phyloP scores from a whole-genome alignment of 495 filamentous ascomycete genomes.

The Penicillium fimorum region DNA sequence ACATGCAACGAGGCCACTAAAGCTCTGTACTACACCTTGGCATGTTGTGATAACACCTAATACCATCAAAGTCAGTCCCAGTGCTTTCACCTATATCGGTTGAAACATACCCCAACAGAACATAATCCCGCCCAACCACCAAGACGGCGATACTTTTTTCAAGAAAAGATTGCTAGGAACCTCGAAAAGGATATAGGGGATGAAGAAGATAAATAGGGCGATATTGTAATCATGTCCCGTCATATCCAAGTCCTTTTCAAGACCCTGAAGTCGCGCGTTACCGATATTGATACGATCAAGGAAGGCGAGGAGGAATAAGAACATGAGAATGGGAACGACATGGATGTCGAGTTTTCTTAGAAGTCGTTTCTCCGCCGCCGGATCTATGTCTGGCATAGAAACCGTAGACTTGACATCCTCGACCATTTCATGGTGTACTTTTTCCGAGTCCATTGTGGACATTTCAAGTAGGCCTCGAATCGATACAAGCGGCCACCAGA shows the following conservation, averaged over 20 bases:
- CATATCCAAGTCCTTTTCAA: conserved; percentile 59
- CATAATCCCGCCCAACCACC: conserved; percentile 55
- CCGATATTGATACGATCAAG: conserved; percentile 58
- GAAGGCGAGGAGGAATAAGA: conserved; percentile 44
- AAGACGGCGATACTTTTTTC: conserved; percentile 61
- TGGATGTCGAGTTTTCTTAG: conserved; percentile 42
- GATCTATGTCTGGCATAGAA: conserved; percentile 15
- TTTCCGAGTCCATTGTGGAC: conserved; percentile 17
- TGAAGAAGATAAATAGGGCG: conserved; percentile 63
- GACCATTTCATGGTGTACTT: conserved; percentile 14
- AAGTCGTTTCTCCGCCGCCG: conserved; percentile 32
- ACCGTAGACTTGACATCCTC: conserved; percentile 16
- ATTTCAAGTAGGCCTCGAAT: not conserved
- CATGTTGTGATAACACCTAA: conserved; percentile 51
- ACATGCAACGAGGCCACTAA: conserved; percentile 50
- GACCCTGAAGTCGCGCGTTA: conserved; percentile 61
- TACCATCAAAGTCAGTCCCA: not conserved
- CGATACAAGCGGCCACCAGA: not conserved
- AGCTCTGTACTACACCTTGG: conserved; percentile 56
- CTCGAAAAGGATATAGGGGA: conserved; percentile 64
- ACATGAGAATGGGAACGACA: conserved; percentile 38
- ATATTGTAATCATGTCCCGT: conserved; percentile 57
- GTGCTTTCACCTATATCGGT: not conserved
- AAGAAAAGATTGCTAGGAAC: conserved; percentile 65
- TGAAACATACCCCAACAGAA: conserved; percentile 48